Percentiles rank a stretch among this genome's conserved stretches.
phyloP scores from a whole-genome alignment of 768 basidiomycete species.

The Strobilomyces echinocephalus region DNA sequence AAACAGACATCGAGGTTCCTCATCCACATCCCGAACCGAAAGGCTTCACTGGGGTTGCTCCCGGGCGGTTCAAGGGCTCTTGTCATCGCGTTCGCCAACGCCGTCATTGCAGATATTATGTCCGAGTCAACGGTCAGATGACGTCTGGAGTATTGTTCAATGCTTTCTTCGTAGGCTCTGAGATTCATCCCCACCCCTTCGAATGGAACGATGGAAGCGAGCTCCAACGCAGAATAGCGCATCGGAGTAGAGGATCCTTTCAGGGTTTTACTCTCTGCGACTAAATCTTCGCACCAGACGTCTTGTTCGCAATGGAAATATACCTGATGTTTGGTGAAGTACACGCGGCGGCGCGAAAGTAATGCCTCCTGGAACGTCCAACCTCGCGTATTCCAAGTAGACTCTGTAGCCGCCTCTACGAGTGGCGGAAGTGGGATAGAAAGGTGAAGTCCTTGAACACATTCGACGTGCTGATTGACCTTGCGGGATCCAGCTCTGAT shows the following conservation, averaged over 20 bases:
- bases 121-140: slow-evolving; percentile 13
- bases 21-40: slow-evolving; percentile 1
- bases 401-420: not conserved
- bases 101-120: slow-evolving; percentile 8
- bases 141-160: slow-evolving; percentile 15
- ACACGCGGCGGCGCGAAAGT: slow-evolving; percentile 21
- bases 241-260: slow-evolving; percentile 5
- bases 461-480: slow-evolving; percentile 13
- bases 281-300: slow-evolving; percentile 21
- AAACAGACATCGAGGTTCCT: slow-evolving; percentile 13
- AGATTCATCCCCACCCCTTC: not conserved
- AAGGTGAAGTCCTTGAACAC: slow-evolving; percentile 21
- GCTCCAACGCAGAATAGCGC: not conserved
- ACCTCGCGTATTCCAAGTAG: slow-evolving; percentile 18
- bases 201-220: not conserved
- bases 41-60: not conserved
- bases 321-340: slow-evolving; percentile 18
- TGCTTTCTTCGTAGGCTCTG: slow-evolving; percentile 4
- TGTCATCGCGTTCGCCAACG: slow-evolving; percentile 3
- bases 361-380: slow-evolving; percentile 23
- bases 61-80: not conserved
- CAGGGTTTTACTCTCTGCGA: slow-evolving; percentile 12
- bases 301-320: slow-evolving; percentile 22
- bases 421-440: slow-evolving; percentile 16
- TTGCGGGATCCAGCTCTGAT: slow-evolving; percentile 7